These are phyloP conservation scores for Lichina pygmaea DNA, from an alignment of 495 filamentous ascomycete genomes.

Conservation along the genomic window DNA sequence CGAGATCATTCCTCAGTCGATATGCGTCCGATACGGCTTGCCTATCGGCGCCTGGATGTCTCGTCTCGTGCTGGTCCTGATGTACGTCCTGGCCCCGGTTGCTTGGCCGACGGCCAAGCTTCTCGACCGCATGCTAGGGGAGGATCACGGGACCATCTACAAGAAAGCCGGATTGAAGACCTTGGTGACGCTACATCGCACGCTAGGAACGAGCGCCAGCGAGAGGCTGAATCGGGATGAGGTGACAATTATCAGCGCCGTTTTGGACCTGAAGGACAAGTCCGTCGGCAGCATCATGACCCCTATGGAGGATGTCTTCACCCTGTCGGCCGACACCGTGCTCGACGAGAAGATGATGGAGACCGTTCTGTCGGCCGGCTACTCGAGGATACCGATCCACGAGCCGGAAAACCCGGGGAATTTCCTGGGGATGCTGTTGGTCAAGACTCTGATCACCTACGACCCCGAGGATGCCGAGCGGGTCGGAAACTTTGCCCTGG, in stretches of 20 bases:
- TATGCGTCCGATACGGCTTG: slow-evolving; percentile 88
- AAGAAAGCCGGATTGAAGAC: slow-evolving; percentile 86
- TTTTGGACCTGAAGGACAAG: slow-evolving; percentile 90
- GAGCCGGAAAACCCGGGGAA: slow-evolving; percentile 58
- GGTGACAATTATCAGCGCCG: slow-evolving; percentile 93
- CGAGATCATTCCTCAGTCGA: slow-evolving; percentile 81
- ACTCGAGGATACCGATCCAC: slow-evolving; percentile 86
- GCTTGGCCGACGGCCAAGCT: slow-evolving; percentile 80
- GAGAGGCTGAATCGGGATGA: slow-evolving; percentile 91
- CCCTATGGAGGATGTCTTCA: slow-evolving; percentile 90
- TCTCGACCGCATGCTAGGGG: slow-evolving; percentile 62
- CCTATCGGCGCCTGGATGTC: slow-evolving; percentile 93
- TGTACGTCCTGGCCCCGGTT: slow-evolving; percentile 72
- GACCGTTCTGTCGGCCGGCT: slow-evolving; percentile 69
- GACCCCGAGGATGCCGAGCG: slow-evolving; percentile 74
- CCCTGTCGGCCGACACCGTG: slow-evolving; percentile 74
- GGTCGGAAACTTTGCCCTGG: slow-evolving; percentile 73
- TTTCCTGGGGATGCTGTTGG: slow-evolving; percentile 89
- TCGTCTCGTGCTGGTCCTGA: slow-evolving; percentile 61
- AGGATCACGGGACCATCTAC: slow-evolving; percentile 85
- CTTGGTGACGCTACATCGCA: slow-evolving; percentile 79
- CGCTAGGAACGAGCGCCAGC: slow-evolving; percentile 49
- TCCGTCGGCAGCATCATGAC: slow-evolving; percentile 90
- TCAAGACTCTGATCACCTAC: slow-evolving; percentile 96
- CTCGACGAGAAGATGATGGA: slow-evolving; percentile 86